phyloP scores from a whole-genome alignment of 192 early-diverging fungal species.

The Coemansia sp. region DNA sequence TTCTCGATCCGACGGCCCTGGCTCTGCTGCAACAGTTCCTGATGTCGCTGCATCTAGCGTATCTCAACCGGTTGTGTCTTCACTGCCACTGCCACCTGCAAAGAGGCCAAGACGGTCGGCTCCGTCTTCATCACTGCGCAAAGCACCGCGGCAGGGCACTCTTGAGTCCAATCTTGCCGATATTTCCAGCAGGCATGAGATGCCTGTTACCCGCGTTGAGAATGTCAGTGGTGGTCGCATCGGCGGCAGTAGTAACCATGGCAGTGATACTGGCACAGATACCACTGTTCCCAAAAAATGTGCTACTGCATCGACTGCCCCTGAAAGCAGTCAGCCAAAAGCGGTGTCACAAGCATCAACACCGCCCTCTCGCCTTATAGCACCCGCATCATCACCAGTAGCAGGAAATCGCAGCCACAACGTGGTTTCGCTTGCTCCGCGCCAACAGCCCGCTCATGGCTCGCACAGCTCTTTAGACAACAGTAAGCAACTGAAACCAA shows the following conservation, averaged over 20 bases:
- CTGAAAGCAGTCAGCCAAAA: constrained; percentile 10
- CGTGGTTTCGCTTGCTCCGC: constrained; percentile 23
- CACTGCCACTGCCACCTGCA: constrained; percentile 7
- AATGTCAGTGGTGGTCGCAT: constrained; percentile 11
- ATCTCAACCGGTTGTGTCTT: background rate
- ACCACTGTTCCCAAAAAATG: constrained; percentile 4
- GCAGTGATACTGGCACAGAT: constrained; percentile 16
- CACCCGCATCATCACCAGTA: background rate
- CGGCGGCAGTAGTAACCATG: background rate
- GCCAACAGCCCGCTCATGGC: constrained; percentile 10
- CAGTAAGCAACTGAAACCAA: constrained; percentile 2
- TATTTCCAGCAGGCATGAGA: background rate
- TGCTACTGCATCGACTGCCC: constrained; percentile 12
- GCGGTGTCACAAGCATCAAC: background rate
- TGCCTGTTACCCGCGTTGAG: constrained; percentile 12
- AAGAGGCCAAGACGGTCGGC: constrained; percentile 13
- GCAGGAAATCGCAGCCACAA: background rate
- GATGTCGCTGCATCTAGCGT: background rate
- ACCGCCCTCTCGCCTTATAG: constrained; percentile 3
- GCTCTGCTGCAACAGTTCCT: background rate
- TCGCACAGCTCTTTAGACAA: no score
- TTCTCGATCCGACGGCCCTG: background rate
- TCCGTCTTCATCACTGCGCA: background rate
- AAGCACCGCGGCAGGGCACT: background rate
- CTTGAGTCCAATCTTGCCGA: background rate